Evolutionary conservation across 352 stramenopile species (phyloP).

Genomic region (Phytophthora pistaciae): DNA sequence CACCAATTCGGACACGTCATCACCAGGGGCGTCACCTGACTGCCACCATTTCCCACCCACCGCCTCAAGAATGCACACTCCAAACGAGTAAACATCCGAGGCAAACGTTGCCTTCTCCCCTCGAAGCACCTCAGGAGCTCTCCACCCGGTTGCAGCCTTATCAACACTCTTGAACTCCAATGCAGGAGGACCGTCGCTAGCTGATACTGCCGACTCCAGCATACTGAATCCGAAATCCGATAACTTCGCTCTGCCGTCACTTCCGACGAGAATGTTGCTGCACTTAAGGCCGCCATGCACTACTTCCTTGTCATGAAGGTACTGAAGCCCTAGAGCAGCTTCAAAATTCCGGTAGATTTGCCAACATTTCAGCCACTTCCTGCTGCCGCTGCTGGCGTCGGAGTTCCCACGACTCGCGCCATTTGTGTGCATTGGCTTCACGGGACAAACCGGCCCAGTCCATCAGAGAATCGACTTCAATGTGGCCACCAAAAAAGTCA

Average conservation of each 20-base stretch:
- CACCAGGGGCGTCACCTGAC: constrained; percentile 1
- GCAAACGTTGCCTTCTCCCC: constrained; percentile 2
- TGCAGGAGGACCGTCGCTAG: neutral
- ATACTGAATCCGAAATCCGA: neutral
- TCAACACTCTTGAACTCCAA: neutral
- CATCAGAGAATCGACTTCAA: constrained; percentile 8
- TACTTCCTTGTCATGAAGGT: constrained; percentile 6
- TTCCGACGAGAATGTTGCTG: constrained; percentile 4
- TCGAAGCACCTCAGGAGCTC: constrained; percentile 18
- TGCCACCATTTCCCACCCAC: constrained; percentile 19
- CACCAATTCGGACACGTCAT: constrained; percentile 13
- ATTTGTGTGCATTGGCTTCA: neutral
- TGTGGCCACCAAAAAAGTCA: constrained; percentile 2
- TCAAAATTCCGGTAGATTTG: constrained; percentile 3
- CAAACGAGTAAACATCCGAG: constrained; percentile 36
- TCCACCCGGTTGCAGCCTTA: no score
- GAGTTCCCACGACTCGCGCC: constrained; percentile 10
- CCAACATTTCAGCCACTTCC: neutral
- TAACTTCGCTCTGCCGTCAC: neutral
- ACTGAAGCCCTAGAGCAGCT: constrained; percentile 6
- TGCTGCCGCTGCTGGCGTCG: neutral
- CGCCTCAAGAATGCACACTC: neutral
- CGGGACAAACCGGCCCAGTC: neutral
- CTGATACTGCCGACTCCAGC: neutral
- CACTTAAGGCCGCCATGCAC: constrained; percentile 5